A percentile compares a stretch with the other conserved stretches of the same genome.
phyloP scores from a whole-genome alignment of 2,329 filamentous ascomycete species.

The Huntiella savannae region DNA sequence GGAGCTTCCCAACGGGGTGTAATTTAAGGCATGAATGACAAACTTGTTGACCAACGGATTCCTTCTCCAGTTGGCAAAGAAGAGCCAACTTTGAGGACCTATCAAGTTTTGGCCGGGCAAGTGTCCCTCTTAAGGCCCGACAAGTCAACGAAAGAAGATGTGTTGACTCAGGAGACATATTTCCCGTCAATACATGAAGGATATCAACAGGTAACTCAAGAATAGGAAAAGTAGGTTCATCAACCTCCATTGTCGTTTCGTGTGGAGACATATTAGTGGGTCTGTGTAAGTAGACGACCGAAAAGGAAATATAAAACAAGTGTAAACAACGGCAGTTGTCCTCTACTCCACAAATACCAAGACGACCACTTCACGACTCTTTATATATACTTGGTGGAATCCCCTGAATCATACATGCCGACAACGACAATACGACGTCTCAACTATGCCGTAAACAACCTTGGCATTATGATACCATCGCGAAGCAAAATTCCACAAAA shows the following conservation, averaged over 20 bases:
- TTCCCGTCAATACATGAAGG: not conserved
- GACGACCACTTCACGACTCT: no score
- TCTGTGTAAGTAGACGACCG: not conserved
- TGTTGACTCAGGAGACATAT: conserved; percentile 1
- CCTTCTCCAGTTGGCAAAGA: conserved; percentile 3
- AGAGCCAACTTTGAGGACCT: conserved; percentile 1
- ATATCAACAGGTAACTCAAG: conserved; percentile 9
- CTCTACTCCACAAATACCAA: no score
- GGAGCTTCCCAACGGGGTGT: not conserved
- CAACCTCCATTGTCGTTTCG: not conserved
- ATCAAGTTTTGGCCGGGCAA: not conserved
- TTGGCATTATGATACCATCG: no score
- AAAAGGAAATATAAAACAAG: not conserved
- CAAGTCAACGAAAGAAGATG: conserved; percentile 1
- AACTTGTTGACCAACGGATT: not conserved
- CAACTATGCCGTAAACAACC: no score
- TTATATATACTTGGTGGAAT: no score
- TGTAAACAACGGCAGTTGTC: no score
- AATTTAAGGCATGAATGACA: conserved; percentile 8
- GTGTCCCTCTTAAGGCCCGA: conserved; percentile 1
- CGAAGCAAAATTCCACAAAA: no score
- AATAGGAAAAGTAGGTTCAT: not conserved
- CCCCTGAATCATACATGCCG: no score
- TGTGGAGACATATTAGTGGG: not conserved
- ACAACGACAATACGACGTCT: no score